Evolutionary conservation across 2,329 filamentous ascomycete genomes (phyloP).

Genomic region (Phyllosticta capitalensis): DNA sequence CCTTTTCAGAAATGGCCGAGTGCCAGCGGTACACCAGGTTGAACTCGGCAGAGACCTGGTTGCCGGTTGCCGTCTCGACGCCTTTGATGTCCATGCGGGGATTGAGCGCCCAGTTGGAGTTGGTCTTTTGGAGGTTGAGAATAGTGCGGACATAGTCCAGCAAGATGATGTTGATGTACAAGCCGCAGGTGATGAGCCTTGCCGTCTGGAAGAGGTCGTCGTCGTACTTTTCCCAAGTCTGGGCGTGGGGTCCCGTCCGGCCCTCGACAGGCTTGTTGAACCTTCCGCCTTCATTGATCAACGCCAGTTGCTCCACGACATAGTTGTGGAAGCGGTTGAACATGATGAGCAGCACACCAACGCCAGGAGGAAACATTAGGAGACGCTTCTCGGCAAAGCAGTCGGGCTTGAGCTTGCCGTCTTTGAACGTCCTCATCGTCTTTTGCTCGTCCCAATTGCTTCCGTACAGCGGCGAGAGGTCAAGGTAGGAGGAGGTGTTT

Average conservation of each 20-base stretch:
- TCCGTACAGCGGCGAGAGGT: constrained; percentile 64
- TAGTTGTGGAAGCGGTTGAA: constrained; percentile 78
- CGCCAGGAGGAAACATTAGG: constrained; percentile 57
- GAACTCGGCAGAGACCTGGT: constrained; percentile 80
- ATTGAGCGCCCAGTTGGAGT: constrained; percentile 74
- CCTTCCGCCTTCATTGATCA: constrained; percentile 76
- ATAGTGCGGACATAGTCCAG: constrained; percentile 47
- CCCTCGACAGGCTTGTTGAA: constrained; percentile 54
- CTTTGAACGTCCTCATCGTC: constrained; percentile 52
- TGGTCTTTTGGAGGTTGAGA: constrained; percentile 52
- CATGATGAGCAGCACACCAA: constrained; percentile 58
- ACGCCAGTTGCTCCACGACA: constrained; percentile 64
- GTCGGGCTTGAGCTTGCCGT: constrained; percentile 62
- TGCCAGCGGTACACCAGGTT: constrained; percentile 86
- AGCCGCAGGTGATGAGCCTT: constrained; percentile 42
- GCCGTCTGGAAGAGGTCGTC: constrained; percentile 44
- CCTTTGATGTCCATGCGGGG: constrained; percentile 59
- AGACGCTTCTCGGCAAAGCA: constrained; percentile 58
- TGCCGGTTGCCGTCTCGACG: constrained; percentile 64
- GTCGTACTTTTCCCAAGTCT: constrained; percentile 28
- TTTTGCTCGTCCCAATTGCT: constrained; percentile 59
- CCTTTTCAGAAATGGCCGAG: constrained; percentile 63
- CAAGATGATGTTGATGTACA: constrained; percentile 46
- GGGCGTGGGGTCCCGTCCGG: constrained; percentile 13
- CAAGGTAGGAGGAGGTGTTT: constrained; percentile 64